Conservation (phyloP, 2,329 filamentous ascomycete species). For the Claviceps pazoutovae region DNA sequence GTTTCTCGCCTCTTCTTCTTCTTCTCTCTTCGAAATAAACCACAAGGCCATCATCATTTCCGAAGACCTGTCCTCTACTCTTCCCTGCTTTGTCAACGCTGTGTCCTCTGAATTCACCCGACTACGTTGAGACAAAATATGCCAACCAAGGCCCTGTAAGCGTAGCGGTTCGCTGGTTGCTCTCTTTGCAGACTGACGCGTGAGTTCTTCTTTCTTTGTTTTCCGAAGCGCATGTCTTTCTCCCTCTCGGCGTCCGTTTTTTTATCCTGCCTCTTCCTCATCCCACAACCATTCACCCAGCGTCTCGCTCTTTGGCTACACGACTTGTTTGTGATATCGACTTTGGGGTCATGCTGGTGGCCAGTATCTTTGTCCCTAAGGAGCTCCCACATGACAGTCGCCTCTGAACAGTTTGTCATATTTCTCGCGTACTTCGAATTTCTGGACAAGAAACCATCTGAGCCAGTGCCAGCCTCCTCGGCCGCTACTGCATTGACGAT, state of each 20-base stretch:
- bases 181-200: constrained; percentile 15
- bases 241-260: neutral
- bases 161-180: constrained; percentile 24
- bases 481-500: constrained; percentile 1
- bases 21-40: constrained; percentile 3
- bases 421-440: neutral
- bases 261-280: neutral
- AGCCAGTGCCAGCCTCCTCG: neutral
- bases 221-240: neutral
- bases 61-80: constrained; percentile 4
- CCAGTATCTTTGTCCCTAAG: constrained; percentile 4
- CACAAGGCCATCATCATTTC: constrained; percentile 6
- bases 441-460: neutral
- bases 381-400: neutral
- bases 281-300: constrained; percentile 3
- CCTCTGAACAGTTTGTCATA: neutral
- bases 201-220: constrained; percentile 15
- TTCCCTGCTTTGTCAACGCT: constrained; percentile 6
- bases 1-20: constrained; percentile 4
- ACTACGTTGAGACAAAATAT: constrained; percentile 10
- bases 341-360: constrained; percentile 6
- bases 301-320: constrained; percentile 4
- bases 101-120: constrained; percentile 2
- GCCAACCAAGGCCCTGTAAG: constrained; percentile 21
- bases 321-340: constrained; percentile 6